A percentile compares a stretch with the other conserved stretches of the same genome.
phyloP scores from a whole-genome alignment of 1,139 yeast species.

The Magnusiomyces sp. region DNA sequence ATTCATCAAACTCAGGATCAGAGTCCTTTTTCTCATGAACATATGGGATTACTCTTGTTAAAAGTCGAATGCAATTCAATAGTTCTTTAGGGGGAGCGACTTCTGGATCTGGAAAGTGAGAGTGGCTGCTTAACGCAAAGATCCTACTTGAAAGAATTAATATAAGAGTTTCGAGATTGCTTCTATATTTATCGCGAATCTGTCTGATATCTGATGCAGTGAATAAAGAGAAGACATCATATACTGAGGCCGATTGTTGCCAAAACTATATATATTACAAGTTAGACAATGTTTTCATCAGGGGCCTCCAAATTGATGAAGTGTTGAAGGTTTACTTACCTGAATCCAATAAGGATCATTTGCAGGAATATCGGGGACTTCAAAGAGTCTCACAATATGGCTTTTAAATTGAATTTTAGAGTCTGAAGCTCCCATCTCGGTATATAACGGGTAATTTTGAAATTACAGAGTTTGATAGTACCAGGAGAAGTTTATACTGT shows the following conservation, averaged over 20 bases:
- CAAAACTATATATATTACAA: constrained; percentile 31
- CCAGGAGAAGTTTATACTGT: no score
- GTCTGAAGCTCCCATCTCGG: constrained; percentile 71
- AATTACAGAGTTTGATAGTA: no score
- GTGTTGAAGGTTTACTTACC: no score
- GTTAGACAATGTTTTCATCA: no score
- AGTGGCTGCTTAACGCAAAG: constrained; percentile 25
- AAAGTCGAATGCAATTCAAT: constrained; percentile 55
- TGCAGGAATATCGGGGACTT: constrained; percentile 38
- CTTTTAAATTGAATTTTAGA: constrained; percentile 53
- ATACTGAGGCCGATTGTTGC: constrained; percentile 37
- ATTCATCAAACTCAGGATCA: constrained; percentile 30
- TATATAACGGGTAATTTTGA: no score
- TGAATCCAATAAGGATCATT: constrained; percentile 49
- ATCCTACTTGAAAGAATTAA: constrained; percentile 35
- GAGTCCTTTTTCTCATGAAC: constrained; percentile 39
- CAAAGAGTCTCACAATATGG: constrained; percentile 58
- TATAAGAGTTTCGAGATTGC: constrained; percentile 49
- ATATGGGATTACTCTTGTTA: constrained; percentile 62
- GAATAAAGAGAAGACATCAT: constrained; percentile 51
- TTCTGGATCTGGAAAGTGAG: constrained; percentile 25
- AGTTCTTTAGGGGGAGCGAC: constrained; percentile 28
- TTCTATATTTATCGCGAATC: constrained; percentile 50
- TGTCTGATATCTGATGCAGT: constrained; percentile 50
- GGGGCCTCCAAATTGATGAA: no score